Evolutionary conservation across 306 rosid species (phyloP), one percentile per base, ranked within the genome.

Genomic region (Dryas octopetala): DNA sequence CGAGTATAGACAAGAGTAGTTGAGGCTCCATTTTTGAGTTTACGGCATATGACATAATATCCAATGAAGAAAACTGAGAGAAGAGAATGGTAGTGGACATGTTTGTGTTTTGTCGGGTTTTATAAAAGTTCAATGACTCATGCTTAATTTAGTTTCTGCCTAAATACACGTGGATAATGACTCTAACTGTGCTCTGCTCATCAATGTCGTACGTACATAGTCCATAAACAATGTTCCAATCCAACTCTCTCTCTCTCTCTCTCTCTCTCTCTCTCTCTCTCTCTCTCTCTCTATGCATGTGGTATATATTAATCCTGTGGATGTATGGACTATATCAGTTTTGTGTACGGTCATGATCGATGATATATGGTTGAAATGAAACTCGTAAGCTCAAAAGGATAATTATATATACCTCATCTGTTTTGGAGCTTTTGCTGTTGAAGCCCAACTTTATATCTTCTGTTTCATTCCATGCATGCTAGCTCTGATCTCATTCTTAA

Each of bases 81-180:
- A 41, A 52, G 76, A 62, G 77, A 76, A 60, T 74, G 70, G 79
- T 59, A 74, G 76, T 71, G 80, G 83, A 80, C 76, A 75, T 80
- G 75, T 75, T 67, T 40, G 19, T 23, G 80, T 44, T 68, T 62
- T 82, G 80, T 79, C 78, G 77, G 75, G 23, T 70, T 52, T 11
- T 74, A 5, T 3, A 14, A 9, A 5, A 23, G 5, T 26, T 4
- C 3, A 8, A 66, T 19, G 45, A 17, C 63, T n/a, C 55, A 54
- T 53, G 10, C 28, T 48, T 62, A 32, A 32, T 6, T n/a, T 51
- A 73, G 7, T 63, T 72, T 54, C 48, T 23, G 63, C 67, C 13
- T 53, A 9, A 10, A 16, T 64, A 45, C 78, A 70, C 45, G 62
- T 79, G 72, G 83, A 80, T 61, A 54, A 48, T 66, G 86, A 69